A percentile compares a stretch with the other conserved stretches of the same genome.
Evolutionary conservation across 2,329 filamentous ascomycete species (phyloP).

Genomic region (Cordyceps tenuipes): DNA sequence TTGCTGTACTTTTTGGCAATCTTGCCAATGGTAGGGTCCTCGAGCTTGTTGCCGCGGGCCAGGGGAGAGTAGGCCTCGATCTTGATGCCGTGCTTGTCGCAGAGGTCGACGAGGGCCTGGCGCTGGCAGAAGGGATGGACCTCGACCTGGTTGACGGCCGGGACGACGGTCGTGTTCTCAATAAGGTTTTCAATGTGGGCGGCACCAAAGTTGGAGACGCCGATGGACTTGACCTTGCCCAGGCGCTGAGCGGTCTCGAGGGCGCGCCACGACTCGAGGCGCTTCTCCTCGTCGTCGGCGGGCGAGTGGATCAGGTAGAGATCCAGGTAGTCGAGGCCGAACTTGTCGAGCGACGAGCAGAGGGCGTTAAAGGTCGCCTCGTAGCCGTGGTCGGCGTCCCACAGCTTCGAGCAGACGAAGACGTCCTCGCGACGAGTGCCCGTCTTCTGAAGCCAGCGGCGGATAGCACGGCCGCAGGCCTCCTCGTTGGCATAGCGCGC

Average conservation of each 20-base stretch:
- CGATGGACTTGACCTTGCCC: conserved; percentile 60
- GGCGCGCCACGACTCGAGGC: conserved; percentile 67
- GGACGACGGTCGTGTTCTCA: conserved; percentile 47
- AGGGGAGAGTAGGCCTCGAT: conserved; percentile 59
- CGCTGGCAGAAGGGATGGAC: conserved; percentile 67
- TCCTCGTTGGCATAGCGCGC: conserved; percentile 57
- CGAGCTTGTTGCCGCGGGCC: conserved; percentile 58
- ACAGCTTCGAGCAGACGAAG: conserved; percentile 60
- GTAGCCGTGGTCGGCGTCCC: conserved; percentile 42
- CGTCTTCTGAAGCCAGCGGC: conserved; percentile 56
- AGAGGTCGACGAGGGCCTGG: conserved; percentile 47
- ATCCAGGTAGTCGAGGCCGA: conserved; percentile 64
- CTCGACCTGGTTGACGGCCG: conserved; percentile 73
- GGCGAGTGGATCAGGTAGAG: conserved; percentile 58
- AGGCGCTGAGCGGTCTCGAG: conserved; percentile 56
- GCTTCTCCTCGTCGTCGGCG: conserved; percentile 58
- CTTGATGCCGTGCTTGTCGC: conserved; percentile 47
- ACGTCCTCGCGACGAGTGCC: conserved; percentile 58
- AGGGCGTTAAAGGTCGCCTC: conserved; percentile 47
- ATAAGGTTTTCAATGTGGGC: conserved; percentile 48
- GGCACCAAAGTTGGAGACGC: conserved; percentile 72
- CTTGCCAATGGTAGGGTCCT: conserved; percentile 52
- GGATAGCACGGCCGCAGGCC: conserved; percentile 63
- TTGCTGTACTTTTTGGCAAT: conserved; percentile 62
- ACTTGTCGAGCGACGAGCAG: conserved; percentile 57